A percentile compares a stretch with the other conserved stretches of the same genome.
phyloP scores from a whole-genome alignment of 2,329 filamentous ascomycete species.

The Fusarium foetens region DNA sequence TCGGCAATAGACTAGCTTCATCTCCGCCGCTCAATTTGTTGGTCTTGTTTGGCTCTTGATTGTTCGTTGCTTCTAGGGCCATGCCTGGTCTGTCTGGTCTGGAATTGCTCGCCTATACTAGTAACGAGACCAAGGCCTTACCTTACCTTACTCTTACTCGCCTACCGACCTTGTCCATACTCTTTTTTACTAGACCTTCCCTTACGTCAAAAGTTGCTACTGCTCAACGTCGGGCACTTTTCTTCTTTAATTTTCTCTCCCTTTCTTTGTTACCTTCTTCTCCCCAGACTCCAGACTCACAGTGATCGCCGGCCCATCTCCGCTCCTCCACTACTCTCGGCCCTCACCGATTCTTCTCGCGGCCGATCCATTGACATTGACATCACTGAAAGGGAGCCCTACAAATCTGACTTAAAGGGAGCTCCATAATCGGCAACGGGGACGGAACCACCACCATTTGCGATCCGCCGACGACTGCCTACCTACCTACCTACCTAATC shows the following conservation, averaged over 20 bases:
- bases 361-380: conserved; percentile 36
- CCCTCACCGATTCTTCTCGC: conserved; percentile 36
- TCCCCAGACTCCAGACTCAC: conserved; percentile 14
- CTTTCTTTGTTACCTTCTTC: not conserved
- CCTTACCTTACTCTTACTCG: conserved; percentile 8
- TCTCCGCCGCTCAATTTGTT: conserved; percentile 24
- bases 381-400: conserved; percentile 27
- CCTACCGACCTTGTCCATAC: not conserved
- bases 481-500: not conserved
- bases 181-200: conserved; percentile 6
- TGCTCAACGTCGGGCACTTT: conserved; percentile 5
- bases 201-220: conserved; percentile 29
- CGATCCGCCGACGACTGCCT: conserved; percentile 3
- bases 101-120: conserved; percentile 17
- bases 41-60: conserved; percentile 22
- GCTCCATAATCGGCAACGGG: conserved; percentile 28
- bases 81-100: conserved; percentile 16
- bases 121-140: not conserved
- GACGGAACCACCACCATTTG: conserved; percentile 12
- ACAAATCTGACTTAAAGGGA: conserved; percentile 24
- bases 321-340: conserved; percentile 27
- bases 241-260: conserved; percentile 9
- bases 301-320: conserved; percentile 29
- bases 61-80: conserved; percentile 31
- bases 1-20: conserved; percentile 41